Evolutionary conservation across 1,284 basidiomycete species (phyloP), one percentile per base, ranked within the genome.

Genomic region (Ceratobasidium sp.): DNA sequence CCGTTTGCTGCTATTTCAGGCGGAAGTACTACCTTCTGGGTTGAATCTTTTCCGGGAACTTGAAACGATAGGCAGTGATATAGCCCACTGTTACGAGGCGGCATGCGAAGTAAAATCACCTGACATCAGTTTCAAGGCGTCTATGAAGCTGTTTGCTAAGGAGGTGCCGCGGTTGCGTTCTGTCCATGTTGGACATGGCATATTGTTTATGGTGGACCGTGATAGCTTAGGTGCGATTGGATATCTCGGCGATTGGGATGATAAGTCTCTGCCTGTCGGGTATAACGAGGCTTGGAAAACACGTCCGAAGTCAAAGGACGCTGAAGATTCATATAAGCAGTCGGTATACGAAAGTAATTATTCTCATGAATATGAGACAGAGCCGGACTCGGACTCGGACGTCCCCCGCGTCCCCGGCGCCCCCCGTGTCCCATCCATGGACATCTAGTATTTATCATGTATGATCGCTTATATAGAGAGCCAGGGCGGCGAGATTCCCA

Each of bases 31-130:
- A 14, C 31, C 45, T 14, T 64, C 29, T 8, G 62, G 62, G 1
- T 64, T 64, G 62, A 50, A 50, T 50, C 45, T 48, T 22, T 64
- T 64, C 48, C 48, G 47, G 17, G 27, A 29, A 31, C 62, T 64
- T 5, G 27, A 64, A 19, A 64, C 62, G 11, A 29, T 51, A 14
- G 48, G 62, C 45, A 31, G 47, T 14, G 27, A 22, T 51, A 64
- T 64, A 15, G 29, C 47, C 9, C 9, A 31, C 6, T 24, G 22
- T 14, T 64, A 50, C 27, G 9, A 33, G 9, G 1, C 6, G 44
- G 45, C 24, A 7, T 41, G 36, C 11, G 17, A 5, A 8, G 24
- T 44, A 8, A 29, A 19, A 63, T 24, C 45, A 63, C 15, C 7
- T 9, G 15, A 15, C 17, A 19, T 29, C 33, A 11, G 41, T 4